Conservation (phyloP, 805 yeast genomes). For the Metschnikowia colocasiae region DNA sequence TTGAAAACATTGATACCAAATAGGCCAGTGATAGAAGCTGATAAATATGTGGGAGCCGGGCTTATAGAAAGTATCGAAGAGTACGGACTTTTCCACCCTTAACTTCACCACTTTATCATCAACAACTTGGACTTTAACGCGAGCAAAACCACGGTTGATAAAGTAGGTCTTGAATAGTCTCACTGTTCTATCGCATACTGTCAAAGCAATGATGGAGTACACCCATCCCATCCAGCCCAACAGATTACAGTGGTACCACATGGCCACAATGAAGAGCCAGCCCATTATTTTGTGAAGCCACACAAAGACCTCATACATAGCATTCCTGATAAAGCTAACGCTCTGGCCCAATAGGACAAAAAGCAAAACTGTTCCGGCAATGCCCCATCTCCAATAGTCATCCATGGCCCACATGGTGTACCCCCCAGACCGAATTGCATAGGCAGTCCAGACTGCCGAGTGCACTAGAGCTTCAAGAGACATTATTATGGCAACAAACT, state of each 20-base stretch:
- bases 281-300: slow-evolving; percentile 16
- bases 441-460: slow-evolving; percentile 18
- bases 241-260: slow-evolving; percentile 19
- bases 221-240: slow-evolving; percentile 23
- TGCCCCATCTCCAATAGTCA: slow-evolving; percentile 19
- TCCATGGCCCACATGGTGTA: slow-evolving; percentile 15
- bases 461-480: slow-evolving; percentile 17
- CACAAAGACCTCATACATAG: slow-evolving; percentile 17
- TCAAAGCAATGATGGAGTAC: slow-evolving; percentile 16
- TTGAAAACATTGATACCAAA: slow-evolving; percentile 19
- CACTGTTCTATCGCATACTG: slow-evolving; percentile 15
- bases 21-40: slow-evolving; percentile 18
- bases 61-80: slow-evolving; percentile 12
- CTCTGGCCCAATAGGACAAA: slow-evolving; percentile 18
- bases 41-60: slow-evolving; percentile 17
- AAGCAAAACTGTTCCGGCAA: slow-evolving; percentile 14
- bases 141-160: slow-evolving; percentile 16
- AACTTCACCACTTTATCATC: slow-evolving; percentile 14
- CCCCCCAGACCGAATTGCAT: slow-evolving; percentile 14
- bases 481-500: slow-evolving; percentile 16
- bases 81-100: slow-evolving; percentile 15
- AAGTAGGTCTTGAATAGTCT: slow-evolving; percentile 14
- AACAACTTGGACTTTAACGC: slow-evolving; percentile 7
- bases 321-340: slow-evolving; percentile 9
- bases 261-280: slow-evolving; percentile 19